Conservation (phyloP, 345 rosid genomes). For the Schrenkiella parvula region DNA sequence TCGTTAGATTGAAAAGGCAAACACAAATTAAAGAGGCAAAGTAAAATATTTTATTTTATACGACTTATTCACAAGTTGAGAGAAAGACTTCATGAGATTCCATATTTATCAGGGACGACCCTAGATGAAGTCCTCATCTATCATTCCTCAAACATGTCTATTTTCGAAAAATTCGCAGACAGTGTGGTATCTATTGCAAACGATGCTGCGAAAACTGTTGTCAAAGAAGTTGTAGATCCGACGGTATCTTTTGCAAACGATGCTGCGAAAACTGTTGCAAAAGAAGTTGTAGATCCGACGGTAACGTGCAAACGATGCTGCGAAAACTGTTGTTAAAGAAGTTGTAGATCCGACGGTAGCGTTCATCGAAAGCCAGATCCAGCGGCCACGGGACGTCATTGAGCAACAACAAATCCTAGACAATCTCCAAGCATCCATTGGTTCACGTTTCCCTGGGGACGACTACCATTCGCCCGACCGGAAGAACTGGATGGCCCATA, state of each 20-base stretch:
- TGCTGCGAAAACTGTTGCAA: not conserved
- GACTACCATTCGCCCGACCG: slow-evolving; percentile 58
- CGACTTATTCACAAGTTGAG: not conserved
- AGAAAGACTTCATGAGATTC: not conserved
- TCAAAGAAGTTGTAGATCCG: not conserved
- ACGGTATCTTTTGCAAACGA: not conserved
- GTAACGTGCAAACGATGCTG: not conserved
- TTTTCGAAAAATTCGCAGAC: not conserved
- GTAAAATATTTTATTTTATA: not conserved
- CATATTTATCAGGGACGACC: not conserved
- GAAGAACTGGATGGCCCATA: slow-evolving; percentile 70
- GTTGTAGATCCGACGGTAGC: not conserved
- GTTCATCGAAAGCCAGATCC: not conserved
- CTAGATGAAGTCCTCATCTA: not conserved
- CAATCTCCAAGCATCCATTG: slow-evolving; percentile 42
- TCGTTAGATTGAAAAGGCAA: not conserved
- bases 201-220: not conserved
- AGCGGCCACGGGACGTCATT: slow-evolving; percentile 30
- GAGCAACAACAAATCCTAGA: slow-evolving; percentile 42
- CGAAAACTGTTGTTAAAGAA: not conserved
- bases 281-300: not conserved
- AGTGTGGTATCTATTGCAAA: not conserved
- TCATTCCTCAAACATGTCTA: not conserved
- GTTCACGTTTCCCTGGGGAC: slow-evolving; percentile 55
- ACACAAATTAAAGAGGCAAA: not conserved